These are phyloP conservation scores for Tinospora cordifolia DNA, from an alignment of 164 flowering plant species.

Conservation along the genomic window DNA sequence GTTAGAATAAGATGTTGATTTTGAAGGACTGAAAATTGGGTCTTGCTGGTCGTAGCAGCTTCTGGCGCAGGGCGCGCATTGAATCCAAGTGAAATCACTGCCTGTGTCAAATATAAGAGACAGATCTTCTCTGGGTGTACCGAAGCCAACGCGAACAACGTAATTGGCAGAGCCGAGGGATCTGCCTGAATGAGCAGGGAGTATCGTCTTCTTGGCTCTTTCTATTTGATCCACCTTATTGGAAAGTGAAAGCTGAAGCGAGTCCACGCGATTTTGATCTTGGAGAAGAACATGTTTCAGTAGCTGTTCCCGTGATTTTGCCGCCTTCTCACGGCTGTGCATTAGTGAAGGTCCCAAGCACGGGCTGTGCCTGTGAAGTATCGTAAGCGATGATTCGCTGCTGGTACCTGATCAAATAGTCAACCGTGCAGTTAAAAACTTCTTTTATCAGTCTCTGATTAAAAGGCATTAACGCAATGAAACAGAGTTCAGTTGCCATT, in stretches of 20 bases:
- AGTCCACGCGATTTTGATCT: constrained; percentile 48
- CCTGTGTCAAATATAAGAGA: constrained; percentile 58
- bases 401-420: background rate
- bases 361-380: constrained; percentile 51
- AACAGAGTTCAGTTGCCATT: too few species aligned
- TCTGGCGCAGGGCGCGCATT: too few species aligned
- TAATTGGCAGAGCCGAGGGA: constrained; percentile 45
- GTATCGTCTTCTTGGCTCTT: background rate
- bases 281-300: constrained; percentile 28
- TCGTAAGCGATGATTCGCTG: constrained; percentile 9
- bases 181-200: constrained; percentile 43
- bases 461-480: too few species aligned
- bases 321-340: background rate
- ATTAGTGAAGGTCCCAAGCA: constrained; percentile 21
- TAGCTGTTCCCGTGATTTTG: constrained; percentile 9
- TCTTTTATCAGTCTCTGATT: too few species aligned
- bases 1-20: too few species aligned
- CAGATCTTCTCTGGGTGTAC: constrained; percentile 44
- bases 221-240: background rate
- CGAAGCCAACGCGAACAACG: constrained; percentile 53
- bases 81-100: constrained; percentile 20
- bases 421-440: too few species aligned
- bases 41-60: too few species aligned
- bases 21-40: too few species aligned
- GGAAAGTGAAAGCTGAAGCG: constrained; percentile 28